Base-by-base conservation (phyloP, 2,329 filamentous ascomycete genomes). In the Gaeumannomyces sp. region DNA sequence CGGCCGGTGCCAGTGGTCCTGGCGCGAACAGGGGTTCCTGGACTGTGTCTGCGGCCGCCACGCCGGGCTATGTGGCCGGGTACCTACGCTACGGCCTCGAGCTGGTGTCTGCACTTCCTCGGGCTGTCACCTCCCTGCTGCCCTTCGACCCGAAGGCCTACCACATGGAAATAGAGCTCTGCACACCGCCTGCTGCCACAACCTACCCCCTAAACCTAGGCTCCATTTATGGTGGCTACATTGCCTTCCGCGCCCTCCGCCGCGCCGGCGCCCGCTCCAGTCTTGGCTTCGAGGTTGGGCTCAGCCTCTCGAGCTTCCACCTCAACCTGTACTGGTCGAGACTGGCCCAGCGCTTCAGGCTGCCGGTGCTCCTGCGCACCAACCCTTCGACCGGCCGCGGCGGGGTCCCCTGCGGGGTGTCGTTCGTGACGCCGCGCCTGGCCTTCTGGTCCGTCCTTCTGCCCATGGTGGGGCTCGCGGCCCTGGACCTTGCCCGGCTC, bases 241-340 rank as follows among this genome's bases (percentile, higher is more conserved):
- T 82, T 4, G 78, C 80, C 31, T 68, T 82, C 56, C 78, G 80
- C 5, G 78, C 77, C 60, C 73, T 83, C 62, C 79, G 73, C 69
- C 74, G 73, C 53, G 68, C 77, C 59, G 78, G 80, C 50, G 71
- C 73, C 11, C 77, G 77, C 69, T 76, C 79, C 60, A 77, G 74
- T 58, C 67, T 80, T 22, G 80, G 80, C 14, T 70, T 83, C 45
- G 80, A 83, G 65, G 67, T 82, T 16, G 78, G 77, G 22, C 68
- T 81, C 50, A 77, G 76, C 62, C 72, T 73, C 2, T 74, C 74
- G 67, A 77, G 74, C 64, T 67, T 81, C n/a, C 76, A 81, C 65
- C 65, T 82, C 59, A 81, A 79, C 13, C 70, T 80, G 2, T 80
- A 81, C 72, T 81, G 79, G 78, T 80, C 80, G 2, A 76, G 78